Evolutionary conservation across 495 filamentous ascomycete species (phyloP).

Genomic region (Penicillium salamii): DNA sequence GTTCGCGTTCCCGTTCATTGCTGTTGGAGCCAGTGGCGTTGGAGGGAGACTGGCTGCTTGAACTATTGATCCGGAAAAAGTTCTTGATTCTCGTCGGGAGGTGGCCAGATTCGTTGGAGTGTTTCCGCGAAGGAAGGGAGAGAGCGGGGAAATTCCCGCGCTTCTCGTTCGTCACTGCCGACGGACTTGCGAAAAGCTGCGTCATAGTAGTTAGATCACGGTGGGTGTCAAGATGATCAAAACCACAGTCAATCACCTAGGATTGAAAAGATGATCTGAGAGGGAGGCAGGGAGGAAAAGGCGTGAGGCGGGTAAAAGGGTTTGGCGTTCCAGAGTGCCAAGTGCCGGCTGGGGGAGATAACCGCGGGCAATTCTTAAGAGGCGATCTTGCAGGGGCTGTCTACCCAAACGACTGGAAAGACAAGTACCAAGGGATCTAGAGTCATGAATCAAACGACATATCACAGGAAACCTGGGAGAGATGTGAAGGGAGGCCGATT

Average conservation of each 20-base stretch:
- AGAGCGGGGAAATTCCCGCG: slow-evolving; percentile 46
- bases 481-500: slow-evolving; percentile 10
- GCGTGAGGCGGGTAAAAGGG: slow-evolving; percentile 7
- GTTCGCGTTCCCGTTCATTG: slow-evolving; percentile 40
- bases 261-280: neutral
- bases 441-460: slow-evolving; percentile 23
- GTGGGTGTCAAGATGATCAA: neutral
- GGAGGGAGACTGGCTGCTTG: slow-evolving; percentile 51
- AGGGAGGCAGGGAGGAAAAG: slow-evolving; percentile 10
- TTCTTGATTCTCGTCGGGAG: slow-evolving; percentile 90
- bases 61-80: slow-evolving; percentile 93
- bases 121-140: slow-evolving; percentile 48
- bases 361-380: slow-evolving; percentile 12
- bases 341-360: slow-evolving; percentile 18
- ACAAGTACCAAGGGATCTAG: slow-evolving; percentile 8
- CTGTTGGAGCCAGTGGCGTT: slow-evolving; percentile 36
- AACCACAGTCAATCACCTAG: neutral
- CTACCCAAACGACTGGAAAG: slow-evolving; percentile 24
- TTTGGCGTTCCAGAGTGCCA: slow-evolving; percentile 6
- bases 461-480: slow-evolving; percentile 11
- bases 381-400: slow-evolving; percentile 14
- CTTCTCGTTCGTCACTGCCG: slow-evolving; percentile 42
- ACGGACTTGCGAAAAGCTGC: slow-evolving; percentile 45
- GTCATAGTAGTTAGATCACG: slow-evolving; percentile 33
- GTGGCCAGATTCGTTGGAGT: slow-evolving; percentile 54